These are phyloP conservation scores for Aspergillus pseudoviridinutans DNA, from an alignment of 2,329 filamentous ascomycete genomes.

Conservation along the genomic window DNA sequence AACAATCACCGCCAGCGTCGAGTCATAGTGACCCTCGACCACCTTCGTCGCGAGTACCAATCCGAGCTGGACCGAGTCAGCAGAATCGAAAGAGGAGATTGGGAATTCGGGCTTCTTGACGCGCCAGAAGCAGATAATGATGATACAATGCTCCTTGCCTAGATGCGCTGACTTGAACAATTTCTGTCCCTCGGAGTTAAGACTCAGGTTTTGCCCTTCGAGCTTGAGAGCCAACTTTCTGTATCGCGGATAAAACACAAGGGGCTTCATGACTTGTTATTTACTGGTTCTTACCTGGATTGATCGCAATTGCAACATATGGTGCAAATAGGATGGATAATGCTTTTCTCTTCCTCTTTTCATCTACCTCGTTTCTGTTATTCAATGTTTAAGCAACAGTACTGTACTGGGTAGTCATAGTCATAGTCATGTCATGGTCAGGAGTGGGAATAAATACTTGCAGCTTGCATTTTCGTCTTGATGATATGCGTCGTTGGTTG, in stretches of 20 bases:
- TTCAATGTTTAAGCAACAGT: background rate
- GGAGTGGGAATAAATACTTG: background rate
- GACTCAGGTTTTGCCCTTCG: background rate
- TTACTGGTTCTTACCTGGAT: background rate
- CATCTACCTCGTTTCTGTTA: background rate
- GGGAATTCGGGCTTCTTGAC: conserved; percentile 60
- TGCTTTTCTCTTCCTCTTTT: background rate
- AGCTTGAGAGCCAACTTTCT: background rate
- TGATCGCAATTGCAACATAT: background rate
- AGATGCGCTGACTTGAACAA: background rate
- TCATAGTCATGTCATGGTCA: background rate
- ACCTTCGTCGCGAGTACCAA: conserved; percentile 85
- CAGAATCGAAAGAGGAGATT: conserved; percentile 83
- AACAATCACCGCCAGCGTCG: conserved; percentile 49
- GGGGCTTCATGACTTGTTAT: background rate
- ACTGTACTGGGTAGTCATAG: background rate
- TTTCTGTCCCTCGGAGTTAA: background rate
- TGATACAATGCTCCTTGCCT: conserved; percentile 34
- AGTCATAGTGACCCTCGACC: conserved; percentile 77
- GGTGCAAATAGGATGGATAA: background rate
- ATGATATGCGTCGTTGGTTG: background rate
- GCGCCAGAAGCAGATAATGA: conserved; percentile 29
- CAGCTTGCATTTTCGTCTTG: background rate
- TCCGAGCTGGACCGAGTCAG: conserved; percentile 83
- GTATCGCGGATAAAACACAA: background rate